phyloP scores from a whole-genome alignment of 176 grass and related monocot genomes.

The Thalia dealbata region DNA sequence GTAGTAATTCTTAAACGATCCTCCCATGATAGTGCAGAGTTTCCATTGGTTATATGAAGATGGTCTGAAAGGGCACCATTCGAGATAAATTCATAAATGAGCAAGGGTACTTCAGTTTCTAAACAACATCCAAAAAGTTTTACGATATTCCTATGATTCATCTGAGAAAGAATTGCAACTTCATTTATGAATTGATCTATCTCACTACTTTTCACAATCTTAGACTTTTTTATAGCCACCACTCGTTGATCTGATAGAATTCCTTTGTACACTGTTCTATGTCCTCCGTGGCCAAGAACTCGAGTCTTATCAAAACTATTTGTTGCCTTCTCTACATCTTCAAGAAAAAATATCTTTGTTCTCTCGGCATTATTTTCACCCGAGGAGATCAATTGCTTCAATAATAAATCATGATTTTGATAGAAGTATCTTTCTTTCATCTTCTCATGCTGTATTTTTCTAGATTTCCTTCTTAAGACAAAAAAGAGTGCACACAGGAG shows the following conservation, averaged over 20 bases:
- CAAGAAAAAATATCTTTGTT: neutral
- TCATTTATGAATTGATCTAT: constrained; percentile 4
- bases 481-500: neutral
- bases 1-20: neutral
- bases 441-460: neutral
- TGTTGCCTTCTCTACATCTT: neutral
- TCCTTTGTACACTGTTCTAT: neutral
- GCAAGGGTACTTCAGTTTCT: neutral
- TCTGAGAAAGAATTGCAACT: neutral
- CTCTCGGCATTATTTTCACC: neutral
- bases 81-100: neutral
- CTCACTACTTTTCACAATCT: neutral
- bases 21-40: neutral
- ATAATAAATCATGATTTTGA: neutral
- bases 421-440: neutral
- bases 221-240: neutral
- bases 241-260: neutral
- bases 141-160: neutral
- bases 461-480: neutral
- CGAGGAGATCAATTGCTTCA: neutral
- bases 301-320: neutral
- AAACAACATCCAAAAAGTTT: neutral
- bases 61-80: neutral
- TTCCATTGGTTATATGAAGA: neutral
- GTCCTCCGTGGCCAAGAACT: neutral